phyloP scores from a whole-genome alignment of 148 eudicot species.

The Rhododendron vialii region DNA sequence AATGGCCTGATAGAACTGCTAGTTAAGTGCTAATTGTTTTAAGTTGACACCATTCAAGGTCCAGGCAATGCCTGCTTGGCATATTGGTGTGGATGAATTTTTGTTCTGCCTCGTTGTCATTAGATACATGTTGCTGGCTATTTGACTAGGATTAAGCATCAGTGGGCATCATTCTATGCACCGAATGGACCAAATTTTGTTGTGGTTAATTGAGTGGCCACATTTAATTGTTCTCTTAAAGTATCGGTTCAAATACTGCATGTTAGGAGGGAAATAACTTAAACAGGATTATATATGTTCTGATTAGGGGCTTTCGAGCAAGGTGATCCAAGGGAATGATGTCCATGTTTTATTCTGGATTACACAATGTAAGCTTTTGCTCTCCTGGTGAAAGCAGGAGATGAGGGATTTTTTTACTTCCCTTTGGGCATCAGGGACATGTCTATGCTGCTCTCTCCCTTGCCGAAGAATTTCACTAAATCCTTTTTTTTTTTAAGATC shows the following conservation, averaged over 20 bases:
- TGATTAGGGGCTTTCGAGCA: not conserved
- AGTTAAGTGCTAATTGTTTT: not conserved
- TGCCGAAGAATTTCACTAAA: not conserved
- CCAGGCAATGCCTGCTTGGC: not conserved
- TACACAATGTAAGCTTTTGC: not conserved
- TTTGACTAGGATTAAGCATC: not conserved
- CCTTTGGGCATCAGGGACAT: not conserved
- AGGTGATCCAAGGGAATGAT: not conserved
- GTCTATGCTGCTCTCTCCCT: not conserved
- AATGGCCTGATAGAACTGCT: not conserved
- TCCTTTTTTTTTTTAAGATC: too few relatives aligned
- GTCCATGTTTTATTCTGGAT: not conserved
- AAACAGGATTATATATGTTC: not conserved
- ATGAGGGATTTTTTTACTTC: not conserved
- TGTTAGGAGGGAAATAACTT: not conserved
- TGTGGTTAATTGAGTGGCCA: not conserved
- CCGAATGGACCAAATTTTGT: not conserved
- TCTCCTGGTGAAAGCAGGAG: not conserved
- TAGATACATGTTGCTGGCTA: not conserved
- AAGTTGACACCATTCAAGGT: not conserved
- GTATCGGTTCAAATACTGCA: not conserved
- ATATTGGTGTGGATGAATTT: not conserved
- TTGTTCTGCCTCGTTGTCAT: not conserved
- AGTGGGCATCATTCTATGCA: not conserved
- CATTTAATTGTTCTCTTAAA: not conserved